Evolutionary conservation across 371 early-diverging fungal genomes (phyloP), one percentile per base, ranked within the genome.

Genomic region (Encephalitozoon intestinalis): DNA sequence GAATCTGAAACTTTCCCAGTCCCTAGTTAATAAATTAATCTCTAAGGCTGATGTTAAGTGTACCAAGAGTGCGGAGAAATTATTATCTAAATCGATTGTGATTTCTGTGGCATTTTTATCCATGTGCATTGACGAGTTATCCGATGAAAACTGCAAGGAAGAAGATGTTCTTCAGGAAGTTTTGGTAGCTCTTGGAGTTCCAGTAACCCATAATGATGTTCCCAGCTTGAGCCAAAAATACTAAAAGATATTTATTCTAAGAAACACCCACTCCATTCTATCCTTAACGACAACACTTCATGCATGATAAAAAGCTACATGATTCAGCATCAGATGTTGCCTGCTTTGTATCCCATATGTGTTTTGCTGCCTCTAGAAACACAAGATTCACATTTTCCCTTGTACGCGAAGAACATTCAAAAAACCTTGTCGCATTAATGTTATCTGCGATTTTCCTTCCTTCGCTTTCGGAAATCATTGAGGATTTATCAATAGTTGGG

Each of bases 391-490:
- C 77, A 63, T 84, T 84, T 68, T 83, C 66, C 25, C 81, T 67
- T 7, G 83, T 84, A 25, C 25, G 52, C 6, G 86, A 84, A 15
- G 84, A 84, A 63, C 84, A 84, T 67, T 86, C 86, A 23, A 77
- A 31, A 72, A 86, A 86, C 30, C 73, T 72, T 25, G 30, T 37
- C 12, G 85, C 83, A 30, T 77, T 75, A 25, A 83, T 86, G 28
- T 80, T 73, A n/a, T 80, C 58, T 2, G 84, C 79, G 9, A 78
- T 43, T 28, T 72, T 68, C 52, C 64, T 5, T 11, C 86, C 86
- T 50, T 82, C 81, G 44, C 78, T 70, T 18, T 53, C 63, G 8
- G 83, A 50, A 18, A 86, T 75, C 18, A 81, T 71, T 23, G 53
- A 76, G 0, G 68, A 40, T 58, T 72, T 54, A 39, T 80, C 65